Conservation (phyloP, 2,329 filamentous ascomycete genomes). For the Aspergillus terreus region DNA sequence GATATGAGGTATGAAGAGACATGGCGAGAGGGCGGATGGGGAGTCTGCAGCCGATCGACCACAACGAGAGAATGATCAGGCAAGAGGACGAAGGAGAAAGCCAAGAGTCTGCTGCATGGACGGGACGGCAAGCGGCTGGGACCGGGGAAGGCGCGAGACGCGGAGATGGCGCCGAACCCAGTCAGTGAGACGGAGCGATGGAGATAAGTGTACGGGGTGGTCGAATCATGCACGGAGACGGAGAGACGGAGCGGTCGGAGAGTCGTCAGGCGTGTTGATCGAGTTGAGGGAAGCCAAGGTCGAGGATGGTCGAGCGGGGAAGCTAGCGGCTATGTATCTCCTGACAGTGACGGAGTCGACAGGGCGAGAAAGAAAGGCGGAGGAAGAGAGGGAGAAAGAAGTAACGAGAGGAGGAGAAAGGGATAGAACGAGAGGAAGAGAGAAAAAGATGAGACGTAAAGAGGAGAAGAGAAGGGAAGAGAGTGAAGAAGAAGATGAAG, state of each 20-base stretch:
- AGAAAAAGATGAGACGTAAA: no score
- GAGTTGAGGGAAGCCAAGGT: not conserved
- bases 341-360: conserved; percentile 1
- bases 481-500: no score
- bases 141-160: conserved; percentile 1
- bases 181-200: not conserved
- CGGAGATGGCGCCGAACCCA: conserved; percentile 5
- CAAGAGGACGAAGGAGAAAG: conserved; percentile 2
- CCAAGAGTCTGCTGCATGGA: conserved; percentile 17
- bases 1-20: conserved; percentile 49
- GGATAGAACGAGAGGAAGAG: no score
- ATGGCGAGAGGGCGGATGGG: conserved; percentile 23
- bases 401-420: no score
- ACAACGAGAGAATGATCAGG: not conserved
- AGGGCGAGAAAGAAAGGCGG: not conserved
- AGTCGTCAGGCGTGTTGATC: not conserved
- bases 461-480: no score
- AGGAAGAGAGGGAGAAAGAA: not conserved
- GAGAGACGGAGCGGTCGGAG: not conserved
- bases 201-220: not conserved
- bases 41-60: conserved; percentile 1
- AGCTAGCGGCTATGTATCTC: conserved; percentile 9
- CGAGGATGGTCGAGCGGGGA: conserved; percentile 4
- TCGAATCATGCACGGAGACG: not conserved
- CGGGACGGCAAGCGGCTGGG: conserved; percentile 13